Base-by-base conservation (phyloP, 306 rosid genomes). In the Vigna radiata region DNA sequence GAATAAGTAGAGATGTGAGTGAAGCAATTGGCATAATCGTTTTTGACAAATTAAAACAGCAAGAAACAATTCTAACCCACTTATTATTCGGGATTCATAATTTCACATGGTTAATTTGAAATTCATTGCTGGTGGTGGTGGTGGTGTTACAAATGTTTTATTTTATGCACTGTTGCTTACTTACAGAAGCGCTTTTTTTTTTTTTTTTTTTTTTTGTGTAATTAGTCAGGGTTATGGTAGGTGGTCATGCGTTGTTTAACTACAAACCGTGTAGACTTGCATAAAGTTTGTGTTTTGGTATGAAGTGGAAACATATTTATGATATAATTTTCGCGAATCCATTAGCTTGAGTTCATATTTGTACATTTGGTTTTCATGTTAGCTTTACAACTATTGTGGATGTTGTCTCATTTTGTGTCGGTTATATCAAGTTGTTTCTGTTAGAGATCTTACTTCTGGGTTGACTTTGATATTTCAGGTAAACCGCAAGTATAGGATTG, bases 401-500 rank as follows among this genome's bases (percentile, higher is more conserved):
- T 75, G 75, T 65, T 50, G 16, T 76, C 13, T 65, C 29, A 48
- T 75, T 75, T 79, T 63, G 59, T 72, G 44, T 39, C 59, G 14
- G 60, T 64, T 66, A 50, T 63, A 12, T 59, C 58, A 60, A 29
- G 39, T 66, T 46, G 44, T 81, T 75, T 75, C 77, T 60, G 16
- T 43, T 70, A 41, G 44, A 43, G 72, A 48, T 79, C 63, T 82
- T 61, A 79, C 61, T 68, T n/a, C 19, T 37, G 21, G 49, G 17
- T 55, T 79, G 50, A 61, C 61, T 82, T 81, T 80, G 54, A 76
- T 64, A 69, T 85, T 52, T 61, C 86, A 95, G 97, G 97, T 89
- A 39, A 92, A 92, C 61, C 96, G 99, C 70, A 89, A 74, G 77
- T 95, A 89, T 71, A 86, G 93, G 88, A 90, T 95, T 82, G 87